These are phyloP conservation scores for Dendrocalamus sinicus DNA, from an alignment of 176 grass and related monocot species.

Conservation along the genomic window DNA sequence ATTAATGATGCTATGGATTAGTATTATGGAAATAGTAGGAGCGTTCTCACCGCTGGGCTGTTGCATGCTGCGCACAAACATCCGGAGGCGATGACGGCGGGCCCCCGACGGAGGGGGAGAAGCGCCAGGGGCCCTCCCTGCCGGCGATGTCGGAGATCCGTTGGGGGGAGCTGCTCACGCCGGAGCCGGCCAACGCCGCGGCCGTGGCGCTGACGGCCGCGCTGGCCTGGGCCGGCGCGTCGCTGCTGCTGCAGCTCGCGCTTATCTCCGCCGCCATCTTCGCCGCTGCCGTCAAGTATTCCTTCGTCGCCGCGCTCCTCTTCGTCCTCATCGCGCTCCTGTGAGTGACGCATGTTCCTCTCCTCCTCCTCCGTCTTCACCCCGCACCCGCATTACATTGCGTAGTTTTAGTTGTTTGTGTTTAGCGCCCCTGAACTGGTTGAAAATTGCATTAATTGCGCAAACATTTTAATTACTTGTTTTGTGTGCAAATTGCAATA, in stretches of 20 bases:
- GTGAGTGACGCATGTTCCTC: background rate
- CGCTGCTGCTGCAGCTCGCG: constrained; percentile 52
- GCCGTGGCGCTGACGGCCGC: constrained; percentile 44
- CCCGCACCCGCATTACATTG: background rate
- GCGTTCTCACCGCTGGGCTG: too few relatives aligned
- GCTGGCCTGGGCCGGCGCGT: constrained; percentile 43
- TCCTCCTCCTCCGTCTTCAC: background rate
- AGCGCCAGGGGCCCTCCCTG: background rate
- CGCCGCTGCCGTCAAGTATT: constrained; percentile 59
- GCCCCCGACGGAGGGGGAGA: too few relatives aligned
- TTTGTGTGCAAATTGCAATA: background rate
- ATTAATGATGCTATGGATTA: too few relatives aligned
- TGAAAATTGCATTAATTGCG: background rate
- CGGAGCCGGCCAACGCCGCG: constrained; percentile 46
- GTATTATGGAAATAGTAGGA: too few relatives aligned
- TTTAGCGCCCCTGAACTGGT: too few relatives aligned
- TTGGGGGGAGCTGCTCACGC: constrained; percentile 53
- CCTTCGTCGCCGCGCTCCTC: constrained; percentile 53
- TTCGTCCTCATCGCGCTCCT: constrained; percentile 60
- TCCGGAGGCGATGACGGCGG: too few relatives aligned
- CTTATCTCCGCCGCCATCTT: constrained; percentile 54
- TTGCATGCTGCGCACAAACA: too few relatives aligned
- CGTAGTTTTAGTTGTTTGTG: background rate
- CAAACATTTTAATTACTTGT: background rate
- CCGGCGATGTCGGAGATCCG: constrained; percentile 46